Conservation (phyloP, 192 early-diverging fungal species). For the Geranomyces michiganensis region DNA sequence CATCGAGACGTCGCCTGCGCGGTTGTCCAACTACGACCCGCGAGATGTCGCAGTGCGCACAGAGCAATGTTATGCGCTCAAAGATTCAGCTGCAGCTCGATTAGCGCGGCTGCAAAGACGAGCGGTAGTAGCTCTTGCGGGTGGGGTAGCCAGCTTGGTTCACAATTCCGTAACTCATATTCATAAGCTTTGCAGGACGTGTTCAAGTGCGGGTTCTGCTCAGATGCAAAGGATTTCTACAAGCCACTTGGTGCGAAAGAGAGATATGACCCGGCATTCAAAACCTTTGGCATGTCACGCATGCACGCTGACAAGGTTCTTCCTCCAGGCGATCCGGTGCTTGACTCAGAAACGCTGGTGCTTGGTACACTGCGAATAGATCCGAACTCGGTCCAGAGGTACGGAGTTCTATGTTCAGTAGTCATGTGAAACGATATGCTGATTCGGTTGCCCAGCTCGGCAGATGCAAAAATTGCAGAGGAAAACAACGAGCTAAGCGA, state of each 20-base stretch:
- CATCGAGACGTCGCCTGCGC: slow-evolving; percentile 37
- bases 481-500: slow-evolving; percentile 24
- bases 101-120: slow-evolving; percentile 30
- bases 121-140: no score
- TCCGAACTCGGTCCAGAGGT: slow-evolving; percentile 34
- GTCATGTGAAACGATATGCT: no score
- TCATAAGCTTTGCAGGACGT: slow-evolving; percentile 37
- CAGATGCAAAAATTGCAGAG: slow-evolving; percentile 14
- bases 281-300: neutral
- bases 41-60: slow-evolving; percentile 41
- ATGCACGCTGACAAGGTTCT: neutral
- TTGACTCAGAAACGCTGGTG: slow-evolving; percentile 49
- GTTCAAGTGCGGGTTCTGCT: slow-evolving; percentile 43
- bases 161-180: neutral
- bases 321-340: slow-evolving; percentile 39
- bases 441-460: slow-evolving; percentile 15
- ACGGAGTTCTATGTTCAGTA: neutral
- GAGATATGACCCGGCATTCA: neutral
- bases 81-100: slow-evolving; percentile 34
- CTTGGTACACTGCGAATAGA: slow-evolving; percentile 45
- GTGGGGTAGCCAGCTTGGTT: no score
- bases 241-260: slow-evolving; percentile 43
- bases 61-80: slow-evolving; percentile 33
- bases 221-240: slow-evolving; percentile 58
- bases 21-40: slow-evolving; percentile 41